Evolutionary conservation across 116 monocot genomes (phyloP).

Genomic region (Trichopus zeylanicus): DNA sequence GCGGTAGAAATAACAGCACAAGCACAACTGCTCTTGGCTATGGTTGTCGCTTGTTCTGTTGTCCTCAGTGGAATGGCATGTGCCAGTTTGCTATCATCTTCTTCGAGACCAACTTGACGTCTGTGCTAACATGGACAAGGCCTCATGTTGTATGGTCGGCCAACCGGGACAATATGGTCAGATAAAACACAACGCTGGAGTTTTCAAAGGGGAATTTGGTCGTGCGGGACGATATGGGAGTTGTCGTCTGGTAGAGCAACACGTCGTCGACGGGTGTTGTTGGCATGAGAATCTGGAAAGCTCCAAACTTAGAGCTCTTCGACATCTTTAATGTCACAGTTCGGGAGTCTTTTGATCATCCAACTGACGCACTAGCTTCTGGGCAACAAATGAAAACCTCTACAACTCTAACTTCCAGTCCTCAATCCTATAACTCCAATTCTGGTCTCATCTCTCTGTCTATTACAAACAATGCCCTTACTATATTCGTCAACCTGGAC

Average conservation of each 20-base stretch:
- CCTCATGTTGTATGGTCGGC: not conserved
- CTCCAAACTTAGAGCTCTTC: not conserved
- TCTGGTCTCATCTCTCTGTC: not conserved
- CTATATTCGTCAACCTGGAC: not conserved
- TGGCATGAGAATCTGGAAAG: not conserved
- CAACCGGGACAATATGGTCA: not conserved
- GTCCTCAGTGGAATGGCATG: not conserved
- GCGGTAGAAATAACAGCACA: not conserved
- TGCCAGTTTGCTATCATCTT: not conserved
- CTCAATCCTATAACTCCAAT: not conserved
- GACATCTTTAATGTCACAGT: not conserved
- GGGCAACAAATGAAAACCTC: not conserved
- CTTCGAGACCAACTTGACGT: not conserved
- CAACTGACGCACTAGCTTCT: not conserved
- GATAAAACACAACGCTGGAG: not conserved
- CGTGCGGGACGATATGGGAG: not conserved
- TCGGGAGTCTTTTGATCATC: slow-evolving; percentile 1
- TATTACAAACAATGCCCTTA: not conserved
- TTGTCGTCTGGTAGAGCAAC: not conserved
- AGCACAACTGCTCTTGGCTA: not conserved
- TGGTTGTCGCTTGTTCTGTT: not conserved
- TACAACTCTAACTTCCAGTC: not conserved
- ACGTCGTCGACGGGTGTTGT: not conserved
- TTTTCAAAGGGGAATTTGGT: not conserved
- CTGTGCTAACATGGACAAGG: not conserved